Evolutionary conservation across 768 basidiomycete genomes (phyloP).

Genomic region (Russula virescens): DNA sequence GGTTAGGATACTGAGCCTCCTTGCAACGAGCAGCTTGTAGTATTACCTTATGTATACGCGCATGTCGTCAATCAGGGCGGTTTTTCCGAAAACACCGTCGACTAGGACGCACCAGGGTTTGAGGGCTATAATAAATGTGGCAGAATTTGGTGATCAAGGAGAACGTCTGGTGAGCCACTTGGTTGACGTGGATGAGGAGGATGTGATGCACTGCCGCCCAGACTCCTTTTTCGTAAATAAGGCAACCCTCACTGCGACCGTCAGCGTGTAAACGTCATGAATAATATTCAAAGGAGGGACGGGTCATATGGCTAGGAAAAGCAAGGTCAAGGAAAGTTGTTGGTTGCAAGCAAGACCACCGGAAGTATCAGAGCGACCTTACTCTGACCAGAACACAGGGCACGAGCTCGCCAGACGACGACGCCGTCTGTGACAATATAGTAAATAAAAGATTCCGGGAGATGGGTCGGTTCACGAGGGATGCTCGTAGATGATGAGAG

Average conservation of each 20-base stretch:
- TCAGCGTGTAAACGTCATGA: neutral
- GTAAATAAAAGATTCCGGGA: neutral
- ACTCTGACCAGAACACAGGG: neutral
- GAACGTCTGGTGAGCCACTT: neutral
- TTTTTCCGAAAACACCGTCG: too few relatives aligned
- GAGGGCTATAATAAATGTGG: neutral
- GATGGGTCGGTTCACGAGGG: neutral
- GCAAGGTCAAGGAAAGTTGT: neutral
- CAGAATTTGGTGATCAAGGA: conserved; percentile 6
- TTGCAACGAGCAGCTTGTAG: neutral
- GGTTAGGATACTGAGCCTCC: neutral
- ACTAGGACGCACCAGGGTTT: conserved; percentile 2
- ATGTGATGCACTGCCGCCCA: too few relatives aligned
- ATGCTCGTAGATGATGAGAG: too few relatives aligned
- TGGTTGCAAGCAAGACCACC: neutral
- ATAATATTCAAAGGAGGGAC: neutral
- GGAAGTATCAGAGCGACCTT: neutral
- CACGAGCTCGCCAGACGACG: conserved; percentile 18
- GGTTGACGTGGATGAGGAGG: neutral
- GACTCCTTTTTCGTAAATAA: neutral
- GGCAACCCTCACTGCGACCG: neutral
- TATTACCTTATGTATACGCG: neutral
- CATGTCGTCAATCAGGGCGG: neutral
- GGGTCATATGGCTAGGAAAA: neutral
- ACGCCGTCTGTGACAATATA: conserved; percentile 12